These are phyloP conservation scores for Zoysia matrella DNA, from an alignment of 202 grass and related monocot species.

Conservation along the genomic window DNA sequence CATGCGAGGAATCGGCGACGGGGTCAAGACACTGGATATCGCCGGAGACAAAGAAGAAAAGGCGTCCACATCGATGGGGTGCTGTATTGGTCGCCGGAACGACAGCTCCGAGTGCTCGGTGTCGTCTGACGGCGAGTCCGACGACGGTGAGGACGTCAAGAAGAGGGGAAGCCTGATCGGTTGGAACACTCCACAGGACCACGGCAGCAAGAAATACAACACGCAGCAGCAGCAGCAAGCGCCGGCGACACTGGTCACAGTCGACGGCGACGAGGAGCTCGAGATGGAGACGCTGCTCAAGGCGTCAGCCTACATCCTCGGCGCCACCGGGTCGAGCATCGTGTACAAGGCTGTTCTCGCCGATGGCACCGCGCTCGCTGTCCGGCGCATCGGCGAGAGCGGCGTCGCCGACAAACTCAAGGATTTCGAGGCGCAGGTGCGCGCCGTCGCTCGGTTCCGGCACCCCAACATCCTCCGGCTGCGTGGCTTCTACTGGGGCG, in stretches of 20 bases:
- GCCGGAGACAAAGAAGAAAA: slow-evolving; percentile 45
- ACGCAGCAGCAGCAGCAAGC: slow-evolving; percentile 26
- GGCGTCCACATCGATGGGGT: slow-evolving; percentile 42
- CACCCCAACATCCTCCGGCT: slow-evolving; percentile 89
- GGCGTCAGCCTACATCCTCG: slow-evolving; percentile 97
- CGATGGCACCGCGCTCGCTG: slow-evolving; percentile 78
- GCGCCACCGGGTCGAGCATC: slow-evolving; percentile 90
- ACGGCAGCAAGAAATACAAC: slow-evolving; percentile 56
- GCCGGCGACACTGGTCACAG: slow-evolving; percentile 71
- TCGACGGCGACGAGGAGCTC: slow-evolving; percentile 78
- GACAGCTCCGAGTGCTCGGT: slow-evolving; percentile 71
- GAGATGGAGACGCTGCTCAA: slow-evolving; percentile 97
- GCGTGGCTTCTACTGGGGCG: slow-evolving; percentile 71
- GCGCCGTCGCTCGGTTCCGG: slow-evolving; percentile 74
- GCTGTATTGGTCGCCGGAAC: slow-evolving; percentile 63
- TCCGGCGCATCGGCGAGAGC: slow-evolving; percentile 89
- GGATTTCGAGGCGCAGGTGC: slow-evolving; percentile 95
- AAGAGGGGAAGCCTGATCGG: slow-evolving; percentile 42
- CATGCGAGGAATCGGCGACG: slow-evolving; percentile 29
- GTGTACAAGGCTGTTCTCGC: slow-evolving; percentile 96
- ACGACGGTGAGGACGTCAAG: slow-evolving; percentile 51
- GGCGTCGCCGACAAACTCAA: slow-evolving; percentile 78
- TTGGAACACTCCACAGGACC: slow-evolving; percentile 48
- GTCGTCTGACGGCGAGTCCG: slow-evolving; percentile 64
- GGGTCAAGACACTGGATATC: slow-evolving; percentile 40